Evolutionary conservation across 2,329 filamentous ascomycete genomes (phyloP).

Genomic region (Ascochyta viciae-villosae): DNA sequence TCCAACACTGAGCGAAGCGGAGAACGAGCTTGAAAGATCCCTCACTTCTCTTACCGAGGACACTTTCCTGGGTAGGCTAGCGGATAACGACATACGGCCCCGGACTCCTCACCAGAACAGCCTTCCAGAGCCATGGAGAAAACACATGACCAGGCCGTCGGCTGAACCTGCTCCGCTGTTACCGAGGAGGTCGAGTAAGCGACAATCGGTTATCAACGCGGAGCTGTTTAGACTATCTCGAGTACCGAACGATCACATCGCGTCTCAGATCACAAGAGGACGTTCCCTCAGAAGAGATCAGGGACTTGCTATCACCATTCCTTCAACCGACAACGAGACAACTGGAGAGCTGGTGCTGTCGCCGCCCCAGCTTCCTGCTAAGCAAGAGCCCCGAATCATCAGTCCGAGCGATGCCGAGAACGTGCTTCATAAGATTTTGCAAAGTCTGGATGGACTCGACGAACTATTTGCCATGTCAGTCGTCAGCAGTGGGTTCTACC

Average conservation of each 20-base stretch:
- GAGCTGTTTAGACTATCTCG: slow-evolving; percentile 30
- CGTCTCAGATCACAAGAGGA: slow-evolving; percentile 35
- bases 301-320: slow-evolving; percentile 36
- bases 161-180: slow-evolving; percentile 42
- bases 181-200: slow-evolving; percentile 53
- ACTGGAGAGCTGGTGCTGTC: slow-evolving; percentile 32
- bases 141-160: slow-evolving; percentile 16
- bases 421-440: slow-evolving; percentile 61
- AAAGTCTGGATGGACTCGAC: slow-evolving; percentile 56
- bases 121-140: slow-evolving; percentile 10
- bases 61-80: slow-evolving; percentile 50
- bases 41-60: slow-evolving; percentile 40
- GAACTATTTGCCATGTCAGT: slow-evolving; percentile 64
- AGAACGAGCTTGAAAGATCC: slow-evolving; percentile 46
- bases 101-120: slow-evolving; percentile 31
- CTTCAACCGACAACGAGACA: slow-evolving; percentile 24
- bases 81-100: slow-evolving; percentile 41
- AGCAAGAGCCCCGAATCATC: slow-evolving; percentile 42
- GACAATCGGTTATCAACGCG: slow-evolving; percentile 35
- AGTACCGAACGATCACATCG: slow-evolving; percentile 41
- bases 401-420: slow-evolving; percentile 55
- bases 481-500: slow-evolving; percentile 64
- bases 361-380: slow-evolving; percentile 27
- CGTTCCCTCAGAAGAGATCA: slow-evolving; percentile 25
- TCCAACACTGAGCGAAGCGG: slow-evolving; percentile 58